phyloP scores from a whole-genome alignment of 192 early-diverging fungal species.

The Phycomyces nitens region DNA sequence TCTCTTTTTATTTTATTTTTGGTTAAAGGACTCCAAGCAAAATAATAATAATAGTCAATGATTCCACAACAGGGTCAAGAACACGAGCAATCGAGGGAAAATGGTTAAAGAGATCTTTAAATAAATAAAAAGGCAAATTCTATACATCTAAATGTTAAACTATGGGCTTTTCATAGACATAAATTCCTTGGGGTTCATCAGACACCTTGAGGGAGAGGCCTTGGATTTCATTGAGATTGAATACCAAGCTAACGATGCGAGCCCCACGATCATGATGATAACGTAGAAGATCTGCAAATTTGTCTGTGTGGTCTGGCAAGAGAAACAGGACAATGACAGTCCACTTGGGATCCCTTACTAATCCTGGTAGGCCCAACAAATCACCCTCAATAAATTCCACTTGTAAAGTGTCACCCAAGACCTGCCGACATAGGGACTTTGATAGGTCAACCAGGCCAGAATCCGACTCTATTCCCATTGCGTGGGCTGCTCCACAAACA shows the following conservation, averaged over 20 bases:
- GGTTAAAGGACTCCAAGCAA: no score
- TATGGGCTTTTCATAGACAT: constrained; percentile 41
- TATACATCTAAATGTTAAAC: no score
- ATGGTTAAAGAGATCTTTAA: no score
- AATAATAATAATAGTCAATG: no score
- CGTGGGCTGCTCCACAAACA: constrained; percentile 38
- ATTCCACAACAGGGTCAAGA: no score
- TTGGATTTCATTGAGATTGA: constrained; percentile 48
- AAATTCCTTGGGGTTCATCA: constrained; percentile 48
- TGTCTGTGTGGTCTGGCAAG: constrained; percentile 45
- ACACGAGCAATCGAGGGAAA: no score
- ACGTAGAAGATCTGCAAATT: constrained; percentile 43
- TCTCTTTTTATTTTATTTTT: no score
- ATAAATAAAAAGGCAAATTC: no score
- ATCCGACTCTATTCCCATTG: constrained; percentile 54
- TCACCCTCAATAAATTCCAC: constrained; percentile 41
- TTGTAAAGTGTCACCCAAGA: constrained; percentile 15
- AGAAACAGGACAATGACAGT: constrained; percentile 49
- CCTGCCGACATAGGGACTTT: constrained; percentile 29
- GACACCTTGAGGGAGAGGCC: constrained; percentile 34
- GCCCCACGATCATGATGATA: constrained; percentile 42
- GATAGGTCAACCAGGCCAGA: constrained; percentile 41
- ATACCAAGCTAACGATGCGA: constrained; percentile 49
- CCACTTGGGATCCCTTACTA: constrained; percentile 35
- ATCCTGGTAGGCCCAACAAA: constrained; percentile 29